phyloP scores from a whole-genome alignment of 1,139 yeast species.

The Suhomyces bokatorum region DNA sequence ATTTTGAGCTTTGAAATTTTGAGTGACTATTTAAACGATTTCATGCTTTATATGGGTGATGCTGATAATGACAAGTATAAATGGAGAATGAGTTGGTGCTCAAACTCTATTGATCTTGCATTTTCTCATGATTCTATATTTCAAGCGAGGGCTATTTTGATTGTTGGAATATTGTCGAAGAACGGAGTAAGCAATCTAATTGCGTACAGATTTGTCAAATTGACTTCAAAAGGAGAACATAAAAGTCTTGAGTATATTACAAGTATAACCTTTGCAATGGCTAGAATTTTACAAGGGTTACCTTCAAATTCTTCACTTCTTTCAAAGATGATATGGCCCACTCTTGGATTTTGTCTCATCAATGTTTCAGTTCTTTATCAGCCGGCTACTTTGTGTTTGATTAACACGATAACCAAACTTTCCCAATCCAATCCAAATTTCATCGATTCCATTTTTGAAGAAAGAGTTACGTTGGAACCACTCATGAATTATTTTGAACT shows the following conservation, averaged over 20 bases:
- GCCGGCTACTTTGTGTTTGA: conserved; percentile 50
- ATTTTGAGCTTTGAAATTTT: conserved; percentile 61
- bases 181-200: conserved; percentile 63
- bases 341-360: conserved; percentile 40
- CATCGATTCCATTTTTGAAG: conserved; percentile 36
- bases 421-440: conserved; percentile 25
- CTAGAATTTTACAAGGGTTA: conserved; percentile 65
- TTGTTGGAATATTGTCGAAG: conserved; percentile 70
- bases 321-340: conserved; percentile 66
- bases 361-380: conserved; percentile 48
- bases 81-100: conserved; percentile 73
- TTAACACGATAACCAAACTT: conserved; percentile 30
- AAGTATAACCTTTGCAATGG: conserved; percentile 47
- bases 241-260: conserved; percentile 38
- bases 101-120: conserved; percentile 66
- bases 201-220: conserved; percentile 47
- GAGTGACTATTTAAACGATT: conserved; percentile 59
- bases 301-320: conserved; percentile 54
- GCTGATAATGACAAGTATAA: conserved; percentile 50
- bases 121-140: conserved; percentile 60
- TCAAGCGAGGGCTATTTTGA: conserved; percentile 70
- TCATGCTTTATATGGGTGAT: conserved; percentile 48
- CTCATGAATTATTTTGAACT: conserved; percentile 49
- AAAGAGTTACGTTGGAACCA: conserved; percentile 42
- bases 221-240: conserved; percentile 31